A percentile compares a stretch with the other conserved stretches of the same genome.
Evolutionary conservation across 805 yeast species (phyloP).

Genomic region (Cyberlindnera subsufficiens): DNA sequence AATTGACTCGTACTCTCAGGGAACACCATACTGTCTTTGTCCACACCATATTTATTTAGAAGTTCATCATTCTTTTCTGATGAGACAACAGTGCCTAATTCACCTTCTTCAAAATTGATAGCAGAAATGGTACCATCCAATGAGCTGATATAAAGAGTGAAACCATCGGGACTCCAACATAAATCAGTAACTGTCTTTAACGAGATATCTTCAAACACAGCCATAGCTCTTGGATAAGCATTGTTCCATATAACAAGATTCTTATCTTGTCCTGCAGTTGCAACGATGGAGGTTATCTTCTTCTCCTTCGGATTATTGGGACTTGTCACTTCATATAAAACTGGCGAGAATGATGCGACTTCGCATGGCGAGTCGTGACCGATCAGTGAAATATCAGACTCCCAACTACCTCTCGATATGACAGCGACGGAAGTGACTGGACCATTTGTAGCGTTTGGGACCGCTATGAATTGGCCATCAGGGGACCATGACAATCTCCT

Average conservation of each 20-base stretch:
- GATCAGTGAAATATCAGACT: slow-evolving; percentile 61
- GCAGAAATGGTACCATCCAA: slow-evolving; percentile 79
- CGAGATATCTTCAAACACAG: slow-evolving; percentile 72
- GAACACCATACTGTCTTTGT: slow-evolving; percentile 73
- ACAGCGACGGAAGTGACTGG: slow-evolving; percentile 72
- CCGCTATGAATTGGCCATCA: slow-evolving; percentile 82
- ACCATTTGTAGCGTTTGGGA: slow-evolving; percentile 81
- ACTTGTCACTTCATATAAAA: slow-evolving; percentile 40
- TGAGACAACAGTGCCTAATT: slow-evolving; percentile 59
- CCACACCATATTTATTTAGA: slow-evolving; percentile 81
- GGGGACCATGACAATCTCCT: slow-evolving; percentile 87
- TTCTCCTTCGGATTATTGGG: slow-evolving; percentile 22
- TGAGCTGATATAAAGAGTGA: slow-evolving; percentile 66
- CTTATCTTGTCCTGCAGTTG: slow-evolving; percentile 94
- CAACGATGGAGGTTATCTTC: slow-evolving; percentile 63
- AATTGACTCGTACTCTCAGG: slow-evolving; percentile 86
- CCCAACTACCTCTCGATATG: slow-evolving; percentile 77
- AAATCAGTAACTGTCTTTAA: slow-evolving; percentile 81
- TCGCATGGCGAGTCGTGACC: slow-evolving; percentile 88
- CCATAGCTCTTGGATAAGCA: slow-evolving; percentile 63
- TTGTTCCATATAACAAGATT: slow-evolving; percentile 88
- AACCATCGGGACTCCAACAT: slow-evolving; percentile 84
- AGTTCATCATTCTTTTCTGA: slow-evolving; percentile 62
- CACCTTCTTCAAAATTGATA: slow-evolving; percentile 55
- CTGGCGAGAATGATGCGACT: slow-evolving; percentile 70